These are phyloP conservation scores for Zarea fungicola DNA, from an alignment of 2,329 filamentous ascomycete species.

Conservation along the genomic window DNA sequence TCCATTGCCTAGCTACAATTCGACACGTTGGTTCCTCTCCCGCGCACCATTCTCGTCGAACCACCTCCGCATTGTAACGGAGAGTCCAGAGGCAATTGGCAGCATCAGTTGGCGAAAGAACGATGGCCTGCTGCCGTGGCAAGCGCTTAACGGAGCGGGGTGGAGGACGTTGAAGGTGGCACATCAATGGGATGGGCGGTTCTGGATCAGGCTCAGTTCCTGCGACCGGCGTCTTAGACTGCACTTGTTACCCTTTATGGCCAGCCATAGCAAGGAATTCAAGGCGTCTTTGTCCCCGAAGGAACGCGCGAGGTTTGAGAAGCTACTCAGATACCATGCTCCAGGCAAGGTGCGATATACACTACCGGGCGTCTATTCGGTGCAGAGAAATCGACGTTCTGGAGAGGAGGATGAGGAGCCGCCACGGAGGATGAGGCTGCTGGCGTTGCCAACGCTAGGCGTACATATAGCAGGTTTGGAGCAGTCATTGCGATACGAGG, in stretches of 20 bases:
- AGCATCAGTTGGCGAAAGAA: background rate
- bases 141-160: constrained; percentile 21
- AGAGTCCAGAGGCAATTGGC: background rate
- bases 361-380: constrained; percentile 49
- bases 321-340: constrained; percentile 43
- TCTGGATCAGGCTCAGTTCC: constrained; percentile 50
- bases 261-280: constrained; percentile 42
- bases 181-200: constrained; percentile 54
- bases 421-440: constrained; percentile 29
- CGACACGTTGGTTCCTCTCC: constrained; percentile 39
- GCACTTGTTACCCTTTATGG: constrained; percentile 41
- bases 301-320: constrained; percentile 31
- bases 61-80: constrained; percentile 16
- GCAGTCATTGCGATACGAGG: constrained; percentile 44
- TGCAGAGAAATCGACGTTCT: constrained; percentile 22
- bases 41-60: constrained; percentile 41
- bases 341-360: constrained; percentile 52
- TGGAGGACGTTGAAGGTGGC: constrained; percentile 31
- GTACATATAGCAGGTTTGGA: constrained; percentile 42
- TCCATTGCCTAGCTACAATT: constrained; percentile 21
- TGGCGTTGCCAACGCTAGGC: constrained; percentile 50
- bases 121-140: constrained; percentile 15
- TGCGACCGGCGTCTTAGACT: constrained; percentile 36
- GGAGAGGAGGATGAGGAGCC: constrained; percentile 1
- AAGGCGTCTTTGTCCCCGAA: constrained; percentile 35